Evolutionary conservation across 176 grass and related monocot species (phyloP), one percentile per base, ranked within the genome.

Genomic region (Bonia amplexicaulis): DNA sequence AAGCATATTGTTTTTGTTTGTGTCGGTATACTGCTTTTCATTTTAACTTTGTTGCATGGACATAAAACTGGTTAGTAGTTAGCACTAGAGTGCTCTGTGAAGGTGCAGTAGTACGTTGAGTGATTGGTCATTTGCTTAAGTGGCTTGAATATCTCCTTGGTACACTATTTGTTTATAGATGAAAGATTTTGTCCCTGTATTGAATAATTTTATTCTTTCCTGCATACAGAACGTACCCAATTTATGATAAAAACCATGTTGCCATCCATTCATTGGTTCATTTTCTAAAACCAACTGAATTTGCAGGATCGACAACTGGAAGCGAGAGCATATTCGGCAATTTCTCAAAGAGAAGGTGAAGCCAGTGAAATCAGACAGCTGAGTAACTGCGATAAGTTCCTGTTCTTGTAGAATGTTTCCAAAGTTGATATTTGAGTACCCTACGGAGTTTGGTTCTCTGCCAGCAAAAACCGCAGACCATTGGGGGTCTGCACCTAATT

Each of bases 281-380:
- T 25, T 74, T 76, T 39, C 79, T 92, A 35, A 80, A 81, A 31
- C 7, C 1, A 26, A 45, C 31, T 66, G 57, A 90, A 42, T 60
- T 82, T 78, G 90, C 86, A 99, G 93, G 90, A 96, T 99, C 2
- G 97, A 99, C 58, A 99, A 99, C 69, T 99, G 97, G 97, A 99
- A 99, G 60, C 84, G 88, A 4, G 97, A 99, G 79, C 97, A 99
- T 41, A 96, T 99, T 85, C 69, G 71, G 22, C 97, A 99, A 41
- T 94, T 99, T 59, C 88, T 99, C 57, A 94, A 66, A 46, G 93
- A 94, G 77, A 99, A 99, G 73, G 90, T 99, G 75, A 99, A 94
- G 81, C 84, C 79, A 47, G 67, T 9, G 27, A 91, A 81, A 12
- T 73, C 74, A 7, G 84, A 82, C 44, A 90, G 15, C 64, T 99